These are phyloP conservation scores for Avena eriantha DNA, from an alignment of 176 grass and related monocot genomes.

Conservation along the genomic window DNA sequence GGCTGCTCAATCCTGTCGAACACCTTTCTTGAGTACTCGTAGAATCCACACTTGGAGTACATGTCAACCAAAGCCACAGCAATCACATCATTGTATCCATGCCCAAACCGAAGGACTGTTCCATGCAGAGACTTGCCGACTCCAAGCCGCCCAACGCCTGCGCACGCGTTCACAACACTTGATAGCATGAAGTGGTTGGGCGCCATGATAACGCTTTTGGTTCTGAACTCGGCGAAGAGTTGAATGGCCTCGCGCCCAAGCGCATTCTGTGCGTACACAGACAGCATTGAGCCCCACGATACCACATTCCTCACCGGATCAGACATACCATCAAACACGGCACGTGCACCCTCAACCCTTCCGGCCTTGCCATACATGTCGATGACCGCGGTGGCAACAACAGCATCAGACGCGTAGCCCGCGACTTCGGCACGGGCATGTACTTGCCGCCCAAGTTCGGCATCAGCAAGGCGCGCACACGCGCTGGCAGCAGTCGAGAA, in stretches of 20 bases:
- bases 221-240: slow-evolving; percentile 57
- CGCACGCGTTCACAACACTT: slow-evolving; percentile 66
- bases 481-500: slow-evolving; percentile 53
- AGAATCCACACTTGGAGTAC: slow-evolving; percentile 76
- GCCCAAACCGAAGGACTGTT: slow-evolving; percentile 49
- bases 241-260: slow-evolving; percentile 55
- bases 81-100: slow-evolving; percentile 54
- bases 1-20: slow-evolving; percentile 61
- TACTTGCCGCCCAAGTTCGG: slow-evolving; percentile 55
- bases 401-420: slow-evolving; percentile 42
- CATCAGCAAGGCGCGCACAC: slow-evolving; percentile 68
- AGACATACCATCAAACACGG: slow-evolving; percentile 67
- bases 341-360: slow-evolving; percentile 42
- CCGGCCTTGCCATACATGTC: slow-evolving; percentile 88
- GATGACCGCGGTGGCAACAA: slow-evolving; percentile 64
- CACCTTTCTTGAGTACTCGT: slow-evolving; percentile 60
- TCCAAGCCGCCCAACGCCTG: slow-evolving; percentile 48
- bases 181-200: slow-evolving; percentile 88
- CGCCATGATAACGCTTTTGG: slow-evolving; percentile 1
- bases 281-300: slow-evolving; percentile 78
- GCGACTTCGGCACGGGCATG: slow-evolving; percentile 58
- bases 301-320: slow-evolving; percentile 46
- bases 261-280: slow-evolving; percentile 70
- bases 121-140: slow-evolving; percentile 65
- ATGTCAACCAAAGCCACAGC: slow-evolving; percentile 65